Conservation (phyloP, 306 rosid species). For the Corylus heterophylla region DNA sequence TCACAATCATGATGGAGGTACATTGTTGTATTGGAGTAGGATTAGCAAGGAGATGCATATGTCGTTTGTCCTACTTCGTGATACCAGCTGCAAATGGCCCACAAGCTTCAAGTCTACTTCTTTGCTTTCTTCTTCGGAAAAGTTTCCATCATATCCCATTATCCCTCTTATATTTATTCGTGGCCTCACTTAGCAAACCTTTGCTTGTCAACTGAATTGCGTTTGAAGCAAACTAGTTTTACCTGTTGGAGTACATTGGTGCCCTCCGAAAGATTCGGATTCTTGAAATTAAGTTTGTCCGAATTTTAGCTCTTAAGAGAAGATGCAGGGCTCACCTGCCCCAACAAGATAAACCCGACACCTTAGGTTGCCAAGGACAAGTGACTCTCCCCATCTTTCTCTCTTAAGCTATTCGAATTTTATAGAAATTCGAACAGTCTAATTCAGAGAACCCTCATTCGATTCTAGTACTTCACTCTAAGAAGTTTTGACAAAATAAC, state of each 20-base stretch:
- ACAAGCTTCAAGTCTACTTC: neutral
- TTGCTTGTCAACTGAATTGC: neutral
- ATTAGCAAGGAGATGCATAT: constrained; percentile 18
- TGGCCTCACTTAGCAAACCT: neutral
- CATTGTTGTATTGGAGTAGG: neutral
- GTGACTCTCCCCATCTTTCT: too few species aligned
- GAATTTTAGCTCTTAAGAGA: neutral
- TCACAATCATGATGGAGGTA: neutral
- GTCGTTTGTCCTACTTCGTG: constrained; percentile 17
- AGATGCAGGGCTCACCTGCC: neutral
- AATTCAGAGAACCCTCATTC: too few species aligned
- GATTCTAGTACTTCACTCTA: too few species aligned
- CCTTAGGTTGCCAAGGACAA: too few species aligned
- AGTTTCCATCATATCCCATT: neutral
- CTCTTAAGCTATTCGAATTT: neutral
- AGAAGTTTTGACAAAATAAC: too few species aligned
- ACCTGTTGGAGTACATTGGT: neutral
- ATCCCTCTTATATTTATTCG: constrained; percentile 16
- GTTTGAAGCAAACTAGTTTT: neutral
- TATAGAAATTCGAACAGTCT: too few species aligned
- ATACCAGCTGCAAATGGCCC: neutral
- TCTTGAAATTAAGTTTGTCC: neutral
- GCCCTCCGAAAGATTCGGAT: neutral
- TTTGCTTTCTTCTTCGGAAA: neutral
- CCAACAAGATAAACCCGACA: too few species aligned